Evolutionary conservation across 345 rosid genomes (phyloP).

Genomic region (Pelargonium nanum): DNA sequence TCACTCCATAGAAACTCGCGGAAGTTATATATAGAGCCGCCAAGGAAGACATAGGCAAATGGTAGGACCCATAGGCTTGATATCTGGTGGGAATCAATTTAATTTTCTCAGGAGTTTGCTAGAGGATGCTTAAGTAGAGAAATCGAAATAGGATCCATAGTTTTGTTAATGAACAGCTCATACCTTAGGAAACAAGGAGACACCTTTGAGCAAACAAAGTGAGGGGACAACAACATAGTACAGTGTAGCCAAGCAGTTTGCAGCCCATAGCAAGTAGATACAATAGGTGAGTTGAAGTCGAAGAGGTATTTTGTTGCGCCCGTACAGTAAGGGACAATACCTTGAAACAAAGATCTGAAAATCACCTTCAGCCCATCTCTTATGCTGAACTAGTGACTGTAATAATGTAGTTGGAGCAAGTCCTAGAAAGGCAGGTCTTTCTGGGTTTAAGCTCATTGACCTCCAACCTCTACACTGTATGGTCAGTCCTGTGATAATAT

Average conservation of each 20-base stretch:
- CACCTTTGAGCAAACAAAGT: conserved; percentile 26
- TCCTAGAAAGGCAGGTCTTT: conserved; percentile 28
- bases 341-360: conserved; percentile 27
- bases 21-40: conserved; percentile 16
- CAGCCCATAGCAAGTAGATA: conserved; percentile 21
- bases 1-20: conserved; percentile 18
- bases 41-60: conserved; percentile 21
- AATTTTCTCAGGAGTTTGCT: background rate
- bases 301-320: conserved; percentile 17
- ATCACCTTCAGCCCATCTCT: conserved; percentile 38
- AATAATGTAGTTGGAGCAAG: conserved; percentile 26
- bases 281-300: conserved; percentile 21
- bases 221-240: conserved; percentile 33
- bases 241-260: conserved; percentile 18
- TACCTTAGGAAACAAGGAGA: conserved; percentile 32
- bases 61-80: conserved; percentile 33
- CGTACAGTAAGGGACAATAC: conserved; percentile 22
- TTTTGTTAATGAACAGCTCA: too few species aligned
- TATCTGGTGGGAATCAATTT: conserved; percentile 8
- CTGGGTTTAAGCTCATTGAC: conserved; percentile 22
- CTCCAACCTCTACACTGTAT: conserved; percentile 41
- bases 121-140: background rate
- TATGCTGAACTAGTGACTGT: conserved; percentile 28
- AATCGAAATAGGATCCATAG: background rate
- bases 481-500: conserved; percentile 26